These are phyloP conservation scores for Tolypocladium tropicale DNA, from an alignment of 2,329 filamentous ascomycete genomes.

Conservation along the genomic window DNA sequence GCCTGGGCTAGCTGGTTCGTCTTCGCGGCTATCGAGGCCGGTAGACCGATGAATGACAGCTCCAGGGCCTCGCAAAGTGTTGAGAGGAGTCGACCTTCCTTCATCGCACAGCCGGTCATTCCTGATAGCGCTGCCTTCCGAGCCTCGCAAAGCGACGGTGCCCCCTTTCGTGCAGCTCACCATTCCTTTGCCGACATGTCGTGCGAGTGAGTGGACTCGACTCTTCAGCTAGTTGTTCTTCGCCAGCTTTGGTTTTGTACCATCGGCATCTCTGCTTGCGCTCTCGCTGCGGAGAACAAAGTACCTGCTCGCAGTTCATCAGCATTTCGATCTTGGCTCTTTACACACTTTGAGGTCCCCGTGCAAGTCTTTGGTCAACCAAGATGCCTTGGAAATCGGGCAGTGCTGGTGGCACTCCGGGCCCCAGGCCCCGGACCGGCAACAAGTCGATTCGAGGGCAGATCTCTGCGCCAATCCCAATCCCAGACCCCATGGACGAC, in stretches of 20 bases:
- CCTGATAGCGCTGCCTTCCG: not conserved
- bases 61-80: not conserved
- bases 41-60: not conserved
- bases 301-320: not conserved
- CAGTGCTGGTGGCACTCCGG: constrained; percentile 21
- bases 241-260: not conserved
- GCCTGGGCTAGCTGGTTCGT: not conserved
- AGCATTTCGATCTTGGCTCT: not conserved
- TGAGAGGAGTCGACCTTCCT: not conserved
- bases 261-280: not conserved
- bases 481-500: constrained; percentile 36
- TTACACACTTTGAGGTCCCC: not conserved
- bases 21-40: not conserved
- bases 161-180: not conserved
- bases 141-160: not conserved
- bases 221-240: not conserved
- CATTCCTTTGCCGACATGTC: not conserved
- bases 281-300: not conserved
- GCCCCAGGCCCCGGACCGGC: constrained; percentile 13
- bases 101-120: not conserved
- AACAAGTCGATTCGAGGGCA: constrained; percentile 45
- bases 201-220: not conserved
- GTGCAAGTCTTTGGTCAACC: not conserved
- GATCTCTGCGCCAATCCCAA: constrained; percentile 52
- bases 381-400: constrained; percentile 33